These are phyloP conservation scores for Verbascum thapsus DNA, from an alignment of 257 asterid species.

Conservation along the genomic window DNA sequence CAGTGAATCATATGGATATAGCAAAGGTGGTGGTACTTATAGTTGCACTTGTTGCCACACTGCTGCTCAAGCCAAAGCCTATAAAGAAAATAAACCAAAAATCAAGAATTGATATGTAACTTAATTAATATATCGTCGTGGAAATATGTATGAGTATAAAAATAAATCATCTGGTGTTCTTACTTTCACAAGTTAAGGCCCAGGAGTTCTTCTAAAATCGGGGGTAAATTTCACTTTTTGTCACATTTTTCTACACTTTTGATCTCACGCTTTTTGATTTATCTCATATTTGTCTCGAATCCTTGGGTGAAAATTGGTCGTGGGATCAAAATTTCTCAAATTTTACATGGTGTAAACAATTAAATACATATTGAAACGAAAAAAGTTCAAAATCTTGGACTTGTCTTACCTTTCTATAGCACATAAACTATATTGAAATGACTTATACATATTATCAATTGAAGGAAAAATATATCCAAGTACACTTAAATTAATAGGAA, in stretches of 20 bases:
- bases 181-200: background rate
- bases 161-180: constrained; percentile 13
- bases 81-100: constrained; percentile 11
- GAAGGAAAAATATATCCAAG: background rate
- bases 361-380: background rate
- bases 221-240: too few relatives aligned
- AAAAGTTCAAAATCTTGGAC: background rate
- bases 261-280: too few relatives aligned
- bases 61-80: constrained; percentile 38
- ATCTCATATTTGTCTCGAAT: too few relatives aligned
- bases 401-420: constrained; percentile 6
- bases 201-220: too few relatives aligned
- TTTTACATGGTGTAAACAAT: background rate
- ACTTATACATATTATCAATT: too few relatives aligned
- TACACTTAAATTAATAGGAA: constrained; percentile 26
- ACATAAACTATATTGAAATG: background rate
- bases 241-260: too few relatives aligned
- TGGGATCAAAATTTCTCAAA: too few relatives aligned
- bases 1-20: constrained; percentile 36
- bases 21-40: constrained; percentile 35
- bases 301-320: too few relatives aligned
- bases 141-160: background rate
- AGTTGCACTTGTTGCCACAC: constrained; percentile 46
- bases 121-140: background rate
- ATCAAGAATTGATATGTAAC: constrained; percentile 12